Evolutionary conservation across 345 rosid genomes (phyloP), one percentile per base, ranked within the genome.

Genomic region (Limnanthes douglasii): DNA sequence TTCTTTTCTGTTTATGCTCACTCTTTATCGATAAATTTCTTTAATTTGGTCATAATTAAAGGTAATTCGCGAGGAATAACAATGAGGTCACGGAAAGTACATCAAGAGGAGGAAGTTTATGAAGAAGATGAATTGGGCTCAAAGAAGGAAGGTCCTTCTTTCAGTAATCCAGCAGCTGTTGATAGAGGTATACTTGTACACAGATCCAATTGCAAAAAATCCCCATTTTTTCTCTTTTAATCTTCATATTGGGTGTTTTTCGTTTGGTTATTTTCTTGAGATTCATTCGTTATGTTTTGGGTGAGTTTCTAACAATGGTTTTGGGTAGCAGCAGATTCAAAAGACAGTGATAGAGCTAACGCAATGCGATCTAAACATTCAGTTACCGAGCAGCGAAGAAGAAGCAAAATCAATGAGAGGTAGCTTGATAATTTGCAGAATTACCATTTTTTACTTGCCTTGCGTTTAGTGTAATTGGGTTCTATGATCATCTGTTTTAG

Each of bases 391-490:
- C 98, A 84, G 65, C 69, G 92, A 12, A 57, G 95, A 46, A 71
- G 98, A 54, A 90, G 94, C 77, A 90, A 84, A 69, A 90, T 90
- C 48, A 90, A 90, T 17, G 98, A 90, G 63, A 84, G 98, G 92
- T 77, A 38, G 45, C 13, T 20, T 15, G 11, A 39, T 6, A 17
- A 21, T 18, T 1, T 2, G 8, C 10, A 13, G 18, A 33, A 33
- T 13, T 33, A 15, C n/a, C n/a, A n/a, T n/a, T n/a, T n/a, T n/a
- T n/a, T n/a, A n/a, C n/a, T n/a, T n/a, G n/a, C n/a, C n/a, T n/a
- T n/a, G n/a, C n/a, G n/a, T n/a, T n/a, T n/a, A n/a, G n/a, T n/a
- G n/a, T n/a, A n/a, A n/a, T n/a, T n/a, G n/a, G n/a, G n/a, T n/a
- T n/a, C n/a, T n/a, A n/a, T n/a, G n/a, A n/a, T n/a, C n/a, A n/a